Evolutionary conservation across 371 early-diverging fungal species (phyloP).

Genomic region (Syncephalastrum racemosum): DNA sequence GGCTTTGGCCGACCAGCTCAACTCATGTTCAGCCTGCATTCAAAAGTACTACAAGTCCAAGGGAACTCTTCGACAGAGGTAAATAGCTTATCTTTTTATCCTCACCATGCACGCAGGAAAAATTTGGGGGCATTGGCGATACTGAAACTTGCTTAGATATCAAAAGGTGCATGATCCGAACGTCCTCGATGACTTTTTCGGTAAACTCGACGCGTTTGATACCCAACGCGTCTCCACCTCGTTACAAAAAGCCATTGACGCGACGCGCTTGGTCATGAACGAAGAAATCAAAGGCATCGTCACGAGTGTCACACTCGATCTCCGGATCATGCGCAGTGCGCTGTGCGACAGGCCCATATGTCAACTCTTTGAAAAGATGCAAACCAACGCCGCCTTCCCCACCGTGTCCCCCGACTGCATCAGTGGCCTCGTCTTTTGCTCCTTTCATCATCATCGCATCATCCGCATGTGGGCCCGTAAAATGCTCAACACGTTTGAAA

Average conservation of each 20-base stretch:
- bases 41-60: constrained; percentile 38
- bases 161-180: constrained; percentile 25
- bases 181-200: constrained; percentile 38
- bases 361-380: constrained; percentile 28
- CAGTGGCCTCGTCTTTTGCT: constrained; percentile 19
- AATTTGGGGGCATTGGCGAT: neutral
- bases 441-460: constrained; percentile 33
- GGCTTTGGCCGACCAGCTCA: constrained; percentile 30
- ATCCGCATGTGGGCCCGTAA: constrained; percentile 45
- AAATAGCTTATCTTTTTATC: constrained; percentile 1
- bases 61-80: constrained; percentile 23
- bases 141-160: constrained; percentile 25
- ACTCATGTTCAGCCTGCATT: constrained; percentile 28
- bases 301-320: too few relatives aligned
- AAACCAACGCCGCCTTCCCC: constrained; percentile 27
- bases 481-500: constrained; percentile 29
- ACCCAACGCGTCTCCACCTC: constrained; percentile 18
- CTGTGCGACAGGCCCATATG: constrained; percentile 26
- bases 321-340: constrained; percentile 6
- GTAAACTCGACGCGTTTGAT: constrained; percentile 30
- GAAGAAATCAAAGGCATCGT: neutral
- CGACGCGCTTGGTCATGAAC: neutral
- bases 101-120: neutral
- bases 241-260: constrained; percentile 9
- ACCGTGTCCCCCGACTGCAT: constrained; percentile 19